Evolutionary conservation across 1,284 basidiomycete genomes (phyloP), one percentile per base, ranked within the genome.

Genomic region (Rhizoctonia solani): DNA sequence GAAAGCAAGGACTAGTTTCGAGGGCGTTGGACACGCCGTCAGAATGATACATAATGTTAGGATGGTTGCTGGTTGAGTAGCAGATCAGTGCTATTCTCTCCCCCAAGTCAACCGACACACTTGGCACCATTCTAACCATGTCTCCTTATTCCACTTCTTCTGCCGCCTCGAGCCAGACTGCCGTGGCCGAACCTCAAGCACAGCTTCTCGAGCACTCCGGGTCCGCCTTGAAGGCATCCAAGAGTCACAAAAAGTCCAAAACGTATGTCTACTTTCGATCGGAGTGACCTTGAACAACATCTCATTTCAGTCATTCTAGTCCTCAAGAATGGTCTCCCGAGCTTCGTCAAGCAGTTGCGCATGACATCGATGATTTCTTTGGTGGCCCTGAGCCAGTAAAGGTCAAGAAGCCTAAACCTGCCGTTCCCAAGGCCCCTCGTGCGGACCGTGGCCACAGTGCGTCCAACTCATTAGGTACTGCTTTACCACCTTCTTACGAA

Each of bases 351-450:
- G 23, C 42, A 34, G 47, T 65, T 34, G 50, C 11, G 14, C 21
- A 11, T 25, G 37, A 65, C 37, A 41, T 65, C 23, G 61, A 65
- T 39, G 32, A 32, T 25, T 65, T 65, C 30, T 65, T 65, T 39
- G 61, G 49, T 16, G 25, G 21, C 23, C 37, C 49, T 16, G 9
- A 16, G 32, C 32, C 32, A 34, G 32, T 34, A 4, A 34, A 34
- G n/a, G 47, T 63, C n/a, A 65, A 54, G 49, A 65, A 65, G 21
- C 61, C 61, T 49, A 54, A 65, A 49, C 49, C 61, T n/a, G 25
- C 61, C 2, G 50, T 34, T 2, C 37, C 61, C 4, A 65, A 65
- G 37, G 25, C 23, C 53, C 61, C 8, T 27, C 61, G 19, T 34
- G 49, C 34, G n/a, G 39, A 54, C 9, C 32, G 39, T 49, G 29